phyloP scores from a whole-genome alignment of 2,329 filamentous ascomycete genomes.

The Penicillium oxalicum region DNA sequence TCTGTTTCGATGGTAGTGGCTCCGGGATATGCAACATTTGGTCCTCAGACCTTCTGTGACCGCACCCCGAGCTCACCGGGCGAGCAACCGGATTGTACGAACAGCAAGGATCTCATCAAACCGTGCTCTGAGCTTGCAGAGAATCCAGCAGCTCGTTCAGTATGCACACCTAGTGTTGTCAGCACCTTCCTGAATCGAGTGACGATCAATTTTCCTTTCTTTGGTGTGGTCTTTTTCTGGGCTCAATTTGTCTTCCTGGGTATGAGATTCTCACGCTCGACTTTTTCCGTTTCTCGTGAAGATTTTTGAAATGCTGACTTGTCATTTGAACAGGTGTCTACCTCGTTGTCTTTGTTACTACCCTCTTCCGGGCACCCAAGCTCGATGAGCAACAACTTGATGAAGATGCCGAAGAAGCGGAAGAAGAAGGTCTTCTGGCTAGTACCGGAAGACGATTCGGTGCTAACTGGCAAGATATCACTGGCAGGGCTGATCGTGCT shows the following conservation, averaged over 20 bases:
- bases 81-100: conserved; percentile 67
- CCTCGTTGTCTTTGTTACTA: conserved; percentile 70
- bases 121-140: conserved; percentile 73
- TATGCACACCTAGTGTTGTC: conserved; percentile 87
- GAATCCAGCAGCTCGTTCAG: conserved; percentile 63
- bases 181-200: conserved; percentile 91
- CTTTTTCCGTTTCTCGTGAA: not conserved
- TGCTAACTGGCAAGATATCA: conserved; percentile 84
- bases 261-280: conserved; percentile 19
- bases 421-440: conserved; percentile 86
- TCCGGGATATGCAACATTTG: conserved; percentile 90
- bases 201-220: conserved; percentile 90
- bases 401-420: conserved; percentile 82
- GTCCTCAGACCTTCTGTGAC: conserved; percentile 89
- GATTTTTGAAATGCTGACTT: not conserved
- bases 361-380: conserved; percentile 72
- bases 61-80: conserved; percentile 57
- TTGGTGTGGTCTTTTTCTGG: conserved; percentile 91
- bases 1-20: conserved; percentile 88
- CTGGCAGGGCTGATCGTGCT: conserved; percentile 46
- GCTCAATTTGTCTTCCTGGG: conserved; percentile 86
- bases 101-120: conserved; percentile 61
- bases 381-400: conserved; percentile 73
- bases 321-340: conserved; percentile 53
- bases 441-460: conserved; percentile 76